Conservation (phyloP, 768 basidiomycete genomes). For the Galerina sulciceps region DNA sequence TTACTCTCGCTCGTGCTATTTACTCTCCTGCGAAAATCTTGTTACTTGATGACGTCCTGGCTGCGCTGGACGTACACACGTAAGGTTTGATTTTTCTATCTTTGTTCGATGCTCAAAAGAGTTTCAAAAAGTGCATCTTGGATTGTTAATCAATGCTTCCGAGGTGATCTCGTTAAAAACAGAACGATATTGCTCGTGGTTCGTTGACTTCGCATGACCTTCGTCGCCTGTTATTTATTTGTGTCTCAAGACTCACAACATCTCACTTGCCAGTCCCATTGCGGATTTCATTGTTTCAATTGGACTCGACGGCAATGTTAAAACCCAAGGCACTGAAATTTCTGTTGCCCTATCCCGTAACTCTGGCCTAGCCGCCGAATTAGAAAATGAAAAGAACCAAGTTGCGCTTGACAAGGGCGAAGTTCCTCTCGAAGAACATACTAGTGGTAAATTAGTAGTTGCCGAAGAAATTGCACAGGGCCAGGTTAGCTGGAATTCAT, state of each 20-base stretch:
- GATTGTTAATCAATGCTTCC: slow-evolving; percentile 1
- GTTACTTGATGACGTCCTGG: slow-evolving; percentile 5
- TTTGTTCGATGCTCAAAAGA: background rate
- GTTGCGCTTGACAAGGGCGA: background rate
- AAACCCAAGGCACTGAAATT: slow-evolving; percentile 43
- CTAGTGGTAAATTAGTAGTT: slow-evolving; percentile 57
- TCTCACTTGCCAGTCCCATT: slow-evolving; percentile 52
- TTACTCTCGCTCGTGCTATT: slow-evolving; percentile 4
- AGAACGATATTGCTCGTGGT: slow-evolving; percentile 1
- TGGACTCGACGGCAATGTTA: slow-evolving; percentile 51
- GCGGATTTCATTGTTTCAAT: slow-evolving; percentile 61
- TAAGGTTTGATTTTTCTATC: background rate
- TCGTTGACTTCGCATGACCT: background rate
- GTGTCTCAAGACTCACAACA: slow-evolving; percentile 42
- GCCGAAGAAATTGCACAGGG: slow-evolving; percentile 61
- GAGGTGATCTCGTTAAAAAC: background rate
- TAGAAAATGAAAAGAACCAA: background rate
- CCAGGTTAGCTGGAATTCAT: slow-evolving; percentile 26
- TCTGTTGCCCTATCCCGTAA: slow-evolving; percentile 34
- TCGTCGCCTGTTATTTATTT: background rate
- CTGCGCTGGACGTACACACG: slow-evolving; percentile 3
- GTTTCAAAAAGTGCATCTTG: background rate
- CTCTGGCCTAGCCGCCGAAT: background rate
- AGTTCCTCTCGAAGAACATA: background rate
- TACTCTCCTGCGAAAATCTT: slow-evolving; percentile 1